Evolutionary conservation across 768 basidiomycete genomes (phyloP), one percentile per base, ranked within the genome.

Genomic region (Kwoniella bestiolae): DNA sequence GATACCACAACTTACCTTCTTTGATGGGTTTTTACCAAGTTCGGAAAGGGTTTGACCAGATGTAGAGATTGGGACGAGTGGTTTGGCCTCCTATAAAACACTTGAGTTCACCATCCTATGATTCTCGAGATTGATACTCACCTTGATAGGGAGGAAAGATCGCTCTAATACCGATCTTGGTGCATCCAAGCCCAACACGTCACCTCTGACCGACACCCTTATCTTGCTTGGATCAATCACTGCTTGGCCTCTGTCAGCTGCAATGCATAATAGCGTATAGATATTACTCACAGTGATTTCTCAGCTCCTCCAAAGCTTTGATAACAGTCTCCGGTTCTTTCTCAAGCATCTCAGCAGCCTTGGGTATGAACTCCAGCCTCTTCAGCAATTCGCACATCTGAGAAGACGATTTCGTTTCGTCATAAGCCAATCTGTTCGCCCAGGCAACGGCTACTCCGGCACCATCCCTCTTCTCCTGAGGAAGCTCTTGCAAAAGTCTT

Each of bases 401-500:
- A 12, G 87, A 86, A 9, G 90, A 90, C 4, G 91, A 92, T 56
- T 77, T 80, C 52, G 83, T 84, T 70, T 88, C 85, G 68, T 86
- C 85, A 73, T 86, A 90, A 26, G 92, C 75, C 28, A 91, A 75
- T 65, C 88, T 85, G 18, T 86, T 82, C 82, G 86, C 88, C 31
- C 92, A 82, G 7, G 92, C 89, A 9, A 85, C 84, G 50, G 93
- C 83, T 11, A 98, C 90, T 29, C 86, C 89, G 75, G 83, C 87
- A 12, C 94, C 95, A 76, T 92, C 90, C 41, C 96, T 87, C 84
- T 97, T 98, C 72, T 91, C 83, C 77, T 93, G 90, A 2, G 96
- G 95, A 32, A 99, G 84, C 21, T 88, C 88, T 79, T 97, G 95
- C 47, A 90, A 88, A 25, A 92, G 86, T 81, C 96, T 97, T 16